Base-by-base conservation (phyloP, 768 basidiomycete genomes). In the Dendrothele bispora region DNA sequence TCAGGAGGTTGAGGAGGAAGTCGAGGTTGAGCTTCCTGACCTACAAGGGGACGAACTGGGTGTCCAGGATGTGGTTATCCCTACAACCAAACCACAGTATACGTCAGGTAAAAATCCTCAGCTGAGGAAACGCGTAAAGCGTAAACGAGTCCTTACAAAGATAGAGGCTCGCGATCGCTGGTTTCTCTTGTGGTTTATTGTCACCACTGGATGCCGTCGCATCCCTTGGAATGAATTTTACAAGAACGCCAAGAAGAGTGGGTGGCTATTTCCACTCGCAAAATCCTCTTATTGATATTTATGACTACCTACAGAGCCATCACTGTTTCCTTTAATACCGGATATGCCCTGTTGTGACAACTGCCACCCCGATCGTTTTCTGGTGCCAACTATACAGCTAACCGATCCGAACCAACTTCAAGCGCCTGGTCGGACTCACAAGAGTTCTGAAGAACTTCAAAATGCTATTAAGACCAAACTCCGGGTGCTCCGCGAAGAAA, bases 281-380 rank as follows among this genome's bases (percentile, higher is more conserved):
- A 1, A 40, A 32, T 35, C 10, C 11, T 25, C 18, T 29, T 17
- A 7, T 6, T 7, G 11, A 12, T 43, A 28, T 36, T 12, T 36
- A 32, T 10, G n/a, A n/a, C n/a, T n/a, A n/a, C n/a, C n/a, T 32
- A 10, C 30, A 32, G 30, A 10, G 30, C 30, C 30, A 32, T 32
- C n/a, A 10, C 30, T n/a, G 30, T 32, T 10, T 32, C 30, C 30
- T n/a, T n/a, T n/a, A 32, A 10, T 43, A 1, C 37, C 50, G 1
- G 22, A 22, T 2, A 45, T 42, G 2, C 47, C 42, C 2, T 55
- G 54, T 25, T 55, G 54, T 27, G 54, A 55, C 12, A 52, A 52
- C 39, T 55, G 54, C 27, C 20, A 37, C 8, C 54, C 54, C 14
- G 51, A 51, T 4, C 18, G 15, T 0, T 48, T 51, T 30, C 0